A percentile compares a stretch with the other conserved stretches of the same genome.
These are phyloP conservation scores for Cyamopsis tetragonoloba DNA, from an alignment of 306 rosid species.

Conservation along the genomic window DNA sequence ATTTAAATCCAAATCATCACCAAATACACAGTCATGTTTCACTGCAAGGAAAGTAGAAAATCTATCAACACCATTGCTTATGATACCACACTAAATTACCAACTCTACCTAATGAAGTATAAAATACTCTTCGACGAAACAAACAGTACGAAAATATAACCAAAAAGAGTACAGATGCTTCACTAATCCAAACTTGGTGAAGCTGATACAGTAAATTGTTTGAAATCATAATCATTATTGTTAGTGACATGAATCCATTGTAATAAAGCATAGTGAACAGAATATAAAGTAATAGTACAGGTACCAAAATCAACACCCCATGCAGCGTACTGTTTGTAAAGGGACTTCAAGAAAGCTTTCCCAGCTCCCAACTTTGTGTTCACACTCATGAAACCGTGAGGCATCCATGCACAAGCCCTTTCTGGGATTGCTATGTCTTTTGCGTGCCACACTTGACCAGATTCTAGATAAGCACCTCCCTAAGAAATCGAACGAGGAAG, in stretches of 20 bases:
- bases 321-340: constrained; percentile 73
- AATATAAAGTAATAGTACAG: constrained; percentile 17
- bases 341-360: constrained; percentile 85
- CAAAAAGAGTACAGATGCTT: background rate
- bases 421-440: constrained; percentile 69
- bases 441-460: constrained; percentile 73
- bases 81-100: background rate
- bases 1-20: constrained; percentile 80
- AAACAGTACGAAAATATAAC: background rate
- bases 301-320: constrained; percentile 98
- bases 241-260: background rate
- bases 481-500: constrained; percentile 24
- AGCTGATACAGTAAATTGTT: constrained; percentile 12
- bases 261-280: constrained; percentile 9
- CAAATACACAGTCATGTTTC: constrained; percentile 93
- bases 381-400: constrained; percentile 85
- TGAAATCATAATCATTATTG: background rate
- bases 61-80: constrained; percentile 21
- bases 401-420: constrained; percentile 88
- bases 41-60: constrained; percentile 49
- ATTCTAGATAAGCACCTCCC: constrained; percentile 64
- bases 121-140: background rate
- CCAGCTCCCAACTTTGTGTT: constrained; percentile 75
- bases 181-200: background rate
- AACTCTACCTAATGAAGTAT: background rate